phyloP scores from a whole-genome alignment of 2,329 filamentous ascomycete species.

The Aspergillus vadensis region DNA sequence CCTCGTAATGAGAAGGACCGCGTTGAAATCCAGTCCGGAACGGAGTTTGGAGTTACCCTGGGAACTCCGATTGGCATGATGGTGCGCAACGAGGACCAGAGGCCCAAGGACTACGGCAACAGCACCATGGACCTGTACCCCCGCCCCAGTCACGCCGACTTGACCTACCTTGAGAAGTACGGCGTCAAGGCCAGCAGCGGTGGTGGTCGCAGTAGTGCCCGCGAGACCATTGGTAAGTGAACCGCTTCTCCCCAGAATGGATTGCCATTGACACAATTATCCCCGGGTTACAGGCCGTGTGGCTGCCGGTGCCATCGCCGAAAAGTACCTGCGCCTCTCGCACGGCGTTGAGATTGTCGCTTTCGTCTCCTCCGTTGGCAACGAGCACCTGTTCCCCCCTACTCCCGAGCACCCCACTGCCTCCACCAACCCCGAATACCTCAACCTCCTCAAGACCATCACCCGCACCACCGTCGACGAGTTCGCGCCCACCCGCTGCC shows the following conservation, averaged over 20 bases:
- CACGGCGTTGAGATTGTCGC: slow-evolving; percentile 90
- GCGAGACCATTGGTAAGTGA: slow-evolving; percentile 80
- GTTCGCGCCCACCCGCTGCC: slow-evolving; percentile 85
- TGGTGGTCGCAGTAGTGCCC: slow-evolving; percentile 85
- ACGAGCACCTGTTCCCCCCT: slow-evolving; percentile 73
- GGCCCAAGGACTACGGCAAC: slow-evolving; percentile 87
- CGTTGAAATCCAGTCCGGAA: slow-evolving; percentile 90
- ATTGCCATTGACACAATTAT: not conserved
- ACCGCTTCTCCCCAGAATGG: not conserved
- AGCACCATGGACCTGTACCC: slow-evolving; percentile 91
- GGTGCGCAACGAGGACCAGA: slow-evolving; percentile 89
- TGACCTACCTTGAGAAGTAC: slow-evolving; percentile 97
- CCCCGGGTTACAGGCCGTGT: slow-evolving; percentile 62
- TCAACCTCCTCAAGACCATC: slow-evolving; percentile 71
- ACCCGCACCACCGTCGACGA: slow-evolving; percentile 76
- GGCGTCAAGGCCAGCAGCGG: slow-evolving; percentile 89
- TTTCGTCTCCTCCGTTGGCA: slow-evolving; percentile 83
- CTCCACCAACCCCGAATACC: slow-evolving; percentile 76
- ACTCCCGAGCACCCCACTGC: slow-evolving; percentile 67
- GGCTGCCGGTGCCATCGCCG: slow-evolving; percentile 86
- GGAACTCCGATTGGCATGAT: slow-evolving; percentile 87
- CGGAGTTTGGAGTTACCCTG: slow-evolving; percentile 83
- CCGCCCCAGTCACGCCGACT: slow-evolving; percentile 90
- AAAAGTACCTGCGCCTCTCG: slow-evolving; percentile 81
- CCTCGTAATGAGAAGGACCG: slow-evolving; percentile 89